phyloP scores from a whole-genome alignment of 352 stramenopile genomes.

The Globisporangium iwayamae region DNA sequence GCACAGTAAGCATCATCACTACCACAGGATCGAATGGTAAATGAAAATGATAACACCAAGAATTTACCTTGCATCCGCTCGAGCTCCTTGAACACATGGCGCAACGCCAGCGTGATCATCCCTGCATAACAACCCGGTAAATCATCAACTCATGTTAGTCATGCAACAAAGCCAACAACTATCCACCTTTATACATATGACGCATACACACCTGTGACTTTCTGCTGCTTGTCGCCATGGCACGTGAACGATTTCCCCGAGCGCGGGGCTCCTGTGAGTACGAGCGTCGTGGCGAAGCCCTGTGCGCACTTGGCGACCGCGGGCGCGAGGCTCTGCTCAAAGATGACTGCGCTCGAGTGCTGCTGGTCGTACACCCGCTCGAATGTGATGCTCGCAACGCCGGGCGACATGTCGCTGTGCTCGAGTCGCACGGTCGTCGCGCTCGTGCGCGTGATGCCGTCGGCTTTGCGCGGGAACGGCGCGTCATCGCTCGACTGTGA shows the following conservation, averaged over 20 bases:
- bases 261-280: slow-evolving; percentile 36
- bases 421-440: slow-evolving; percentile 62
- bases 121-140: slow-evolving; percentile 13
- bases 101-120: slow-evolving; percentile 34
- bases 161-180: not conserved
- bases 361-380: slow-evolving; percentile 60
- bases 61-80: slow-evolving; percentile 16
- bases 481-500: not conserved
- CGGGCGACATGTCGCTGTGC: slow-evolving; percentile 72
- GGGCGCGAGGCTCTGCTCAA: slow-evolving; percentile 34
- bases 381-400: slow-evolving; percentile 74
- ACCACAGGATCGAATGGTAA: not conserved
- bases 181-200: not conserved
- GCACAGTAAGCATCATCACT: not conserved
- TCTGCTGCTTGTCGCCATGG: slow-evolving; percentile 36
- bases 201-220: slow-evolving; percentile 10
- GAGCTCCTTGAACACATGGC: slow-evolving; percentile 26
- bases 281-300: slow-evolving; percentile 36
- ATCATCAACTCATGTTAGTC: not conserved
- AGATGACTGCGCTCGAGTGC: slow-evolving; percentile 38
- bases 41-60: not conserved
- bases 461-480: not conserved
- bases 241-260: slow-evolving; percentile 64
- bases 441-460: slow-evolving; percentile 56
- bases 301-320: slow-evolving; percentile 24